phyloP scores from a whole-genome alignment of 352 stramenopile genomes.

The Phytophthora uliginosa region DNA sequence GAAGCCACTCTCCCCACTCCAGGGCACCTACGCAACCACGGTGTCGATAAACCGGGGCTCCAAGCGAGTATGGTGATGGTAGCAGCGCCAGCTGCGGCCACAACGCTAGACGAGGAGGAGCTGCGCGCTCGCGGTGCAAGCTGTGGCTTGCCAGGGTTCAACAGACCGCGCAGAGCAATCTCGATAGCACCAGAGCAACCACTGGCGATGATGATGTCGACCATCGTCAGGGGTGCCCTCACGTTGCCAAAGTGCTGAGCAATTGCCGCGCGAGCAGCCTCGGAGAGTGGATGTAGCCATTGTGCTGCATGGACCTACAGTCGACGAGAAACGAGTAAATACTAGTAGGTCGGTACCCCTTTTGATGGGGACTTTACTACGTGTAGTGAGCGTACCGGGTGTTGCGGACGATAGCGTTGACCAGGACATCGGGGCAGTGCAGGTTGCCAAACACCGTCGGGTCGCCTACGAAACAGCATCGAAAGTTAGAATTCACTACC shows the following conservation, averaged over 20 bases:
- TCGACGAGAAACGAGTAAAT: not conserved
- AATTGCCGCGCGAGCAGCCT: constrained; percentile 90
- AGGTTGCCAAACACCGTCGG: constrained; percentile 96
- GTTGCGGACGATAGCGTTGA: constrained; percentile 80
- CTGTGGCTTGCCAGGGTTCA: constrained; percentile 92
- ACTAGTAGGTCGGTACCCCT: not conserved
- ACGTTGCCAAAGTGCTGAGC: constrained; percentile 81
- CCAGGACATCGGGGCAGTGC: constrained; percentile 88
- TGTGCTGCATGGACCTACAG: constrained; percentile 82
- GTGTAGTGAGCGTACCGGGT: constrained; percentile 42
- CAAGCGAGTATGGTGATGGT: no score
- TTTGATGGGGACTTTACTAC: not conserved
- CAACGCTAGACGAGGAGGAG: no score
- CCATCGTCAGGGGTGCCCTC: constrained; percentile 73
- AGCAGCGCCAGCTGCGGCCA: no score
- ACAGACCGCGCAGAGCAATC: constrained; percentile 90
- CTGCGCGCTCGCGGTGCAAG: no score
- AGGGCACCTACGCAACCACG: no score
- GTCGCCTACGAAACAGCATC: constrained; percentile 65
- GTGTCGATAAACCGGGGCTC: no score
- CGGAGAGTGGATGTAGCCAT: constrained; percentile 95
- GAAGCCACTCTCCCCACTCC: no score
- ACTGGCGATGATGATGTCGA: constrained; percentile 95
- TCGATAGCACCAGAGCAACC: constrained; percentile 96
- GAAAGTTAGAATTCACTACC: not conserved